Base-by-base conservation (phyloP, 192 early-diverging fungal species). In the Powellomyces hirtus region DNA sequence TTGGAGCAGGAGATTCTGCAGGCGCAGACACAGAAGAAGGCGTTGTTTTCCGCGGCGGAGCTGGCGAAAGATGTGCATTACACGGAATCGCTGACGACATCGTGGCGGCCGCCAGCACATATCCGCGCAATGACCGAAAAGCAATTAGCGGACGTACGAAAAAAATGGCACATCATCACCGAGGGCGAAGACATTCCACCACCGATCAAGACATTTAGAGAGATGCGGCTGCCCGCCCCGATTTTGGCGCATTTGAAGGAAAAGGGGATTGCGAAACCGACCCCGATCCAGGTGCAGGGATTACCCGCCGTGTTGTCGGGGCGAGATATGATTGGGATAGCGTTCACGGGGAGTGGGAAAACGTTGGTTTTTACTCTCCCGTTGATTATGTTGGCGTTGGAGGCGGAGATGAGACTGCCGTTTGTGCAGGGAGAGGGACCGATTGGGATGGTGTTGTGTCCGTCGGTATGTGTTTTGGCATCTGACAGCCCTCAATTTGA, bases 271-370 rank as follows among this genome's bases (percentile, higher is more conserved):
- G 71, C 81, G n/a, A 79, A 84, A 56, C 96, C 96, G 8, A 95
- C 96, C 27, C 94, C 95, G 11, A 98, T 98, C 84, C 95, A 98
- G 75, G 86, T 97, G 64, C 94, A 97, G 69, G 96, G 96, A n/a
- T 68, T 98, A 38, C 96, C 96, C 0, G 92, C 93, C 0, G 93
- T 88, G 6, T 75, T 98, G 13, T 80, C 87, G 27, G 96, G 96
- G 10, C 75, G 96, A 36, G 96, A 97, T 66, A 98, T 98, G 96
- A 97, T 98, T 73, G 95, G 94, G 11, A 80, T 80, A 20, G 95
- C 96, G 0, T 96, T 97, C 69, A 97, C 96, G n/a, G 95, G 96
- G 38, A 95, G 92, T 0, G 96, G 95, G 20, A 98, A 98, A 66
- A 97, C 96, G 8, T 75, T 98, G 50, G 86, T 94, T 0, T 98